Evolutionary conservation across 306 rosid genomes (phyloP).

Genomic region (apple (Malus domestica)): DNA sequence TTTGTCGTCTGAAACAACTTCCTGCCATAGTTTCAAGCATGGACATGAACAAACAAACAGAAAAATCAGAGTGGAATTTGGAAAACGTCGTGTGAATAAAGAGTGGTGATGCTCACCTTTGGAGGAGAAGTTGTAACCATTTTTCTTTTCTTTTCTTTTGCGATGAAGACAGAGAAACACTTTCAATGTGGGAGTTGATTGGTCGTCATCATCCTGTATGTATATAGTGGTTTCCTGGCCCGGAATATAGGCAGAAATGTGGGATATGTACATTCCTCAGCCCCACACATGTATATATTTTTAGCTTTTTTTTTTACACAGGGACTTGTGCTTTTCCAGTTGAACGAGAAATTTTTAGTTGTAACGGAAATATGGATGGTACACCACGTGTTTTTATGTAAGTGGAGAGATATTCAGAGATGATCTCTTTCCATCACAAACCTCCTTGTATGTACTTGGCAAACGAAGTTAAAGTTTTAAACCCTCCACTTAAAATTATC

Average conservation of each 20-base stretch:
- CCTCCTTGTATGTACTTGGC: neutral
- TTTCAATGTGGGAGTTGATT: conserved; percentile 19
- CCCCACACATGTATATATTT: conserved; percentile 14
- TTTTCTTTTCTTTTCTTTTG: neutral
- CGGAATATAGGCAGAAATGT: conserved; percentile 6
- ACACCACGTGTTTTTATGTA: too few species aligned
- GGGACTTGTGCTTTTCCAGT: neutral
- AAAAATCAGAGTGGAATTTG: neutral
- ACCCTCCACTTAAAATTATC: neutral
- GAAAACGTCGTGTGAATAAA: neutral
- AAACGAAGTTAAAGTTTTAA: neutral
- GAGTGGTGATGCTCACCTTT: conserved; percentile 28
- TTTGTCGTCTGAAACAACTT: conserved; percentile 34
- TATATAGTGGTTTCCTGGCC: conserved; percentile 31
- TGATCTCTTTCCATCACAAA: neutral
- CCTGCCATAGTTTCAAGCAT: conserved; percentile 24
- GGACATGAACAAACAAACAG: neutral
- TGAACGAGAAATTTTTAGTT: neutral
- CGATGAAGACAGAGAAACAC: conserved; percentile 3
- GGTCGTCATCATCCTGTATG: conserved; percentile 18
- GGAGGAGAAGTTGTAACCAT: conserved; percentile 62
- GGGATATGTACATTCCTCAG: neutral
- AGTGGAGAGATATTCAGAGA: too few species aligned
- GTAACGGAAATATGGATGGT: too few species aligned
- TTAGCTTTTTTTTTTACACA: neutral